Percentiles rank a stretch among this genome's conserved stretches.
Conservation (phyloP, 306 rosid species). For the Albizia julibrissin region DNA sequence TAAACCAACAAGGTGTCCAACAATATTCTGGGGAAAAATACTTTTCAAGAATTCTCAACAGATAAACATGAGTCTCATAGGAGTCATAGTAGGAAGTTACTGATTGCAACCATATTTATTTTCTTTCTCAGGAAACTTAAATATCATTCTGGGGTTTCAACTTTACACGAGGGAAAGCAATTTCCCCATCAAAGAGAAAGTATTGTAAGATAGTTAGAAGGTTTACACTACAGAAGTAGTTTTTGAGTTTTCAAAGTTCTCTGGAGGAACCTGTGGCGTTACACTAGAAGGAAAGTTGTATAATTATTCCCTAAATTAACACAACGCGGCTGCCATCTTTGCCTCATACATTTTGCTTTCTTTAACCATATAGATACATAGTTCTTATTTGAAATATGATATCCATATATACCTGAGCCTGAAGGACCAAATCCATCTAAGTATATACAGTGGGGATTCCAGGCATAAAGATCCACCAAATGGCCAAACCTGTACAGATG, state of each 20-base stretch:
- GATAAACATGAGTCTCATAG: no score
- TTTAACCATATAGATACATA: slow-evolving; percentile 21
- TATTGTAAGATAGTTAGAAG: not conserved
- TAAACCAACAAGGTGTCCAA: no score
- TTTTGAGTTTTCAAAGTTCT: slow-evolving; percentile 26
- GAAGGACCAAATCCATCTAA: slow-evolving; percentile 88
- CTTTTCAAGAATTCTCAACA: no score
- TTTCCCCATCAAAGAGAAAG: no score
- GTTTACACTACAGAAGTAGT: not conserved
- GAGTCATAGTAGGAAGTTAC: no score
- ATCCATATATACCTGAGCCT: slow-evolving; percentile 48
- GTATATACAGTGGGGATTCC: slow-evolving; percentile 96
- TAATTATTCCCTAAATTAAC: slow-evolving; percentile 8
- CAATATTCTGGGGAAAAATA: no score
- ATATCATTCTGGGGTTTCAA: no score
- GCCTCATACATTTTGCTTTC: slow-evolving; percentile 9
- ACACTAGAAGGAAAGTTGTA: slow-evolving; percentile 12
- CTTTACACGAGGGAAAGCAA: no score
- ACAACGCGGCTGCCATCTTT: not conserved
- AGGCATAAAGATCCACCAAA: slow-evolving; percentile 85
- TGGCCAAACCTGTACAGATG: slow-evolving; percentile 72
- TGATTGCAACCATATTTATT: no score
- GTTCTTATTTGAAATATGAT: slow-evolving; percentile 12
- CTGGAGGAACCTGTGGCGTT: not conserved
- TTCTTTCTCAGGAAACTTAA: no score